A percentile compares a stretch with the other conserved stretches of the same genome.
phyloP scores from a whole-genome alignment of 148 eudicot genomes.

The Beta vulgaris region DNA sequence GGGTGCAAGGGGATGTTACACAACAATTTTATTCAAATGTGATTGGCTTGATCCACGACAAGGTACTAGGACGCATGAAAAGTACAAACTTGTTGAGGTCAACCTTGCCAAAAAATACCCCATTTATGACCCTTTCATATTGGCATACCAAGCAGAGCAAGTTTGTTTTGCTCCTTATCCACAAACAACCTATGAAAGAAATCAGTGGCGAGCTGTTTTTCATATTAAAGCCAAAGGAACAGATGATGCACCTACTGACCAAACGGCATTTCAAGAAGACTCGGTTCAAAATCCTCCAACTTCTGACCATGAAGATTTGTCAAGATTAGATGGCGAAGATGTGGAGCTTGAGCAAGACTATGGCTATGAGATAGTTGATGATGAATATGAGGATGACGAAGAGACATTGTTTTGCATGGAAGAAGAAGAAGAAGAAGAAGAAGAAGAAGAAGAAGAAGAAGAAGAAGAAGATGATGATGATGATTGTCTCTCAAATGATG shows the following conservation, averaged over 20 bases:
- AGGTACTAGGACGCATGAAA: not conserved
- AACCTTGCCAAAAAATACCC: not conserved
- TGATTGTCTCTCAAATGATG: not conserved
- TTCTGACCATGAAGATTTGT: not conserved
- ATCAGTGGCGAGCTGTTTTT: not conserved
- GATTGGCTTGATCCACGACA: not conserved
- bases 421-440: no score
- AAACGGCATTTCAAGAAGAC: not conserved
- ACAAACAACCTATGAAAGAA: not conserved
- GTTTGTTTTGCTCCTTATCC: conserved; percentile 10
- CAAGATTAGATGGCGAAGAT: not conserved
- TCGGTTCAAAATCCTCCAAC: not conserved
- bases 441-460: not conserved
- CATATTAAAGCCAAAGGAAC: not conserved
- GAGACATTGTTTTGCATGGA: no score
- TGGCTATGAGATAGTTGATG: no score
- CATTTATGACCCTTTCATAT: conserved; percentile 1
- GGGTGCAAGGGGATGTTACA: not conserved
- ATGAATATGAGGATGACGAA: no score
- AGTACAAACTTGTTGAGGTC: not conserved
- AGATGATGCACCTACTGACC: not conserved
- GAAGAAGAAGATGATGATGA: not conserved
- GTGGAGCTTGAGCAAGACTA: not conserved
- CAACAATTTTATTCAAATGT: not conserved
- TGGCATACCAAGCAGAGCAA: conserved; percentile 14